Conservation (phyloP, 2,329 filamentous ascomycete species). For the Sclerotinia minor region DNA sequence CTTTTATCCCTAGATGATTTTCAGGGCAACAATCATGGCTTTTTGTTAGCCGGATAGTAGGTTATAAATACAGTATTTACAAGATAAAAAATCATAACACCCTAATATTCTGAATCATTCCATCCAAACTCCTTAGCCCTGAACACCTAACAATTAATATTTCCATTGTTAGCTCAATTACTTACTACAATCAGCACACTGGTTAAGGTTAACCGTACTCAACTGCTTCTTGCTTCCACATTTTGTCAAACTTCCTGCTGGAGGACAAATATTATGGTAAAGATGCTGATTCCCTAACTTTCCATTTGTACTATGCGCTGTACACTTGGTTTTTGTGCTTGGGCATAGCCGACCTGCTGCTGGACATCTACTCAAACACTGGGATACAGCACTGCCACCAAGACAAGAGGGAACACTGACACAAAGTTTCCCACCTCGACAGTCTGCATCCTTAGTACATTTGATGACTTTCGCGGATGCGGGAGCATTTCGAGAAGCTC, state of each 20-base stretch:
- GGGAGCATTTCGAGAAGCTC: constrained; percentile 4
- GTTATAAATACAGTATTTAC: neutral
- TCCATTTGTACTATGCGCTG: neutral
- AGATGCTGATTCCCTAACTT: neutral
- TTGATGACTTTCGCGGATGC: constrained; percentile 5
- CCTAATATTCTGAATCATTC: neutral
- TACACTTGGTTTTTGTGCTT: neutral
- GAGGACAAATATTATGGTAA: constrained; percentile 14
- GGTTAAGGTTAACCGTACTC: neutral
- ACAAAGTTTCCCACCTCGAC: constrained; percentile 13
- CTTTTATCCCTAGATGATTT: no score
- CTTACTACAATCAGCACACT: constrained; percentile 16
- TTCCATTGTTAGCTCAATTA: neutral
- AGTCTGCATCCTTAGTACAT: constrained; percentile 4
- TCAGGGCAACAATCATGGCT: neutral
- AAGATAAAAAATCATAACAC: neutral
- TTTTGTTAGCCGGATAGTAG: no score
- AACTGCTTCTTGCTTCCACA: constrained; percentile 5
- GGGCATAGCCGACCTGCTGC: neutral
- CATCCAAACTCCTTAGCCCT: neutral
- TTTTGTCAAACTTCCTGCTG: neutral
- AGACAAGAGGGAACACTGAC: neutral
- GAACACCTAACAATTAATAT: neutral
- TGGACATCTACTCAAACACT: constrained; percentile 17
- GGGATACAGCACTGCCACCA: neutral